phyloP scores from a whole-genome alignment of 2,329 filamentous ascomycete species.

The Capronia coronata region DNA sequence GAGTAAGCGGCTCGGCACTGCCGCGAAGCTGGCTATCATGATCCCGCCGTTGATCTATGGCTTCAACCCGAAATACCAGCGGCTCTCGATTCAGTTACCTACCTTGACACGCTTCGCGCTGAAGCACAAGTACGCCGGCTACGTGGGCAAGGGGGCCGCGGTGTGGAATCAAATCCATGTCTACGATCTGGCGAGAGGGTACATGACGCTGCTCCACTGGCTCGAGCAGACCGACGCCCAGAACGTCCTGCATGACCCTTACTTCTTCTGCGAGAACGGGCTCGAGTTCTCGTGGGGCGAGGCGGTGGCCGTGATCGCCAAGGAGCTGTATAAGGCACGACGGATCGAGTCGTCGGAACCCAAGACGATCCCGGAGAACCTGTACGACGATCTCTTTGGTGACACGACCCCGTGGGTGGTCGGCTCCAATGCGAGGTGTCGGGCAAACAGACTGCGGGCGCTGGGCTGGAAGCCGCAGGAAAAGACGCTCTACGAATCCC shows the following conservation, averaged over 20 bases:
- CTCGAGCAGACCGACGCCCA: conserved; percentile 34
- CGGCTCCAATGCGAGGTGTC: conserved; percentile 41
- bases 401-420: conserved; percentile 34
- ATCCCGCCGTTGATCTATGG: conserved; percentile 46
- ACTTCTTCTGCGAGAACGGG: conserved; percentile 47
- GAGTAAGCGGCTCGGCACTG: conserved; percentile 33
- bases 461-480: conserved; percentile 44
- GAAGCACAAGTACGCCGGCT: conserved; percentile 43
- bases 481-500: conserved; percentile 38
- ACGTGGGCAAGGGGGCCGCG: conserved; percentile 41
- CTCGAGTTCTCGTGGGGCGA: conserved; percentile 42
- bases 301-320: conserved; percentile 36
- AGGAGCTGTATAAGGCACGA: conserved; percentile 36
- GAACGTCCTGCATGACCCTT: conserved; percentile 40
- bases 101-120: conserved; percentile 44
- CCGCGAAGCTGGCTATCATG: conserved; percentile 44
- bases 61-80: conserved; percentile 35
- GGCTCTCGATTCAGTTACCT: conserved; percentile 45
- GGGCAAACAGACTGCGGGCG: conserved; percentile 41
- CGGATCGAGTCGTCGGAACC: conserved; percentile 36
- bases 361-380: conserved; percentile 34
- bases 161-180: conserved; percentile 45
- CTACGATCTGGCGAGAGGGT: conserved; percentile 42
- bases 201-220: conserved; percentile 42
- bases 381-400: conserved; percentile 41